A percentile compares a stretch with the other conserved stretches of the same genome.
Evolutionary conservation across 2,329 filamentous ascomycete species (phyloP).

Genomic region (Epichloe brachyelytri): DNA sequence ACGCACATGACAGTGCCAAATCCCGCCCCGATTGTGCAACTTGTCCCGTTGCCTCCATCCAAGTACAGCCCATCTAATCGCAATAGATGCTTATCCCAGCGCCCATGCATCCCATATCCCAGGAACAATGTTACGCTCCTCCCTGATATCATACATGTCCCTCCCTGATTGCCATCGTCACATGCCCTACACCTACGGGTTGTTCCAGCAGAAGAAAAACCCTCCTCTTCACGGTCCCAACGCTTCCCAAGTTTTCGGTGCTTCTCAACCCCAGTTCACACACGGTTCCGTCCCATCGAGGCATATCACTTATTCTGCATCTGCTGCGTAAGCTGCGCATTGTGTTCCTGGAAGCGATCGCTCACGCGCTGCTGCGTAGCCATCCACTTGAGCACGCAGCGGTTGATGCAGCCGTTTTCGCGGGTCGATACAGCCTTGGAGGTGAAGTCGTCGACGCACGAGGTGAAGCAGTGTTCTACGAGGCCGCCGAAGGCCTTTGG

Average conservation of each 20-base stretch:
- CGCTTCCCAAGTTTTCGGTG: not conserved
- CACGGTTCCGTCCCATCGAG: not conserved
- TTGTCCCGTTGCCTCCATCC: not conserved
- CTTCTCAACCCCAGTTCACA: not conserved
- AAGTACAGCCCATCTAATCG: conserved; percentile 1
- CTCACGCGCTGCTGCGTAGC: conserved; percentile 82
- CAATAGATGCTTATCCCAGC: not conserved
- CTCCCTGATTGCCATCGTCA: not conserved
- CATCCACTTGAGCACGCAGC: conserved; percentile 94
- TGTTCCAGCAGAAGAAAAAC: not conserved
- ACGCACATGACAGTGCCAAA: not conserved
- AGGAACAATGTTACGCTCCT: not conserved
- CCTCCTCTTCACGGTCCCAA: too few relatives aligned
- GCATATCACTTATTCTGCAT: conserved; percentile 32
- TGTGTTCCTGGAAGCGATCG: conserved; percentile 72
- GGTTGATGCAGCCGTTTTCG: conserved; percentile 84
- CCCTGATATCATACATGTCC: conserved; percentile 5
- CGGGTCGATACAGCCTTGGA: conserved; percentile 83
- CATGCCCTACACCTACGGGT: too few relatives aligned
- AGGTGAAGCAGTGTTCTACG: conserved; percentile 84
- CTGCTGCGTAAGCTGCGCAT: conserved; percentile 43
- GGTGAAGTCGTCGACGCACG: conserved; percentile 97
- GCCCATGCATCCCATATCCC: not conserved
- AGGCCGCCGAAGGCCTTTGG: conserved; percentile 24
- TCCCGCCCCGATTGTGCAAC: not conserved